Evolutionary conservation across 2,329 filamentous ascomycete species (phyloP), one percentile per base, ranked within the genome.

Genomic region (Monosporascus ibericus): DNA sequence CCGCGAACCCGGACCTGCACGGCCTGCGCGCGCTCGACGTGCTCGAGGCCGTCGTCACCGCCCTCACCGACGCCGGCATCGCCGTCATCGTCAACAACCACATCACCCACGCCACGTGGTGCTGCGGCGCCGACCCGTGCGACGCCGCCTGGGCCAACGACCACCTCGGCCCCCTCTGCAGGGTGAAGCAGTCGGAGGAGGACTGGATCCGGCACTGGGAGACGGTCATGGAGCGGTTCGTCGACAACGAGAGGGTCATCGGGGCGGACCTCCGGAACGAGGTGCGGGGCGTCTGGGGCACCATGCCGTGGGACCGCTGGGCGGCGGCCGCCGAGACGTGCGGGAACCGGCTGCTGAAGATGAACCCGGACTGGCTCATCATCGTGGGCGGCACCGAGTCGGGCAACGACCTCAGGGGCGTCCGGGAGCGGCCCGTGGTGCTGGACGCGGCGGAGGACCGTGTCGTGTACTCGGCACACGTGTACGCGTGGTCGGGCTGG

Each of bases 401-500:
- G 2, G 78, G 80, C 51, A 87, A 87, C 67, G 82, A 87, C 67
- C 72, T 87, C 34, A 74, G 75, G 2, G 82, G 80, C 5, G 84
- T 76, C 3, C 68, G 70, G 3, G 63, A 66, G 17, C 76, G 83
- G 15, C 84, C 84, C 2, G 71, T 88, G n/a, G 66, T 69, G 47
- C 76, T 87, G 46, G 76, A 80, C 52, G 65, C 82, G 6, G 68
- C 27, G 8, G 27, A 75, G 6, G 65, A 80, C 60, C 73, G 76
- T 24, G 73, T 87, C 25, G 84, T 88, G 34, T 88, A 87, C 70
- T 85, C 82, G 54, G 78, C 82, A 2, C 85, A 88, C 65, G 83
- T 87, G 22, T 87, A 88, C 65, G 73, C 75, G 34, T 88, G 85
- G 85, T 86, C 82, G 17, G 85, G 85, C 51, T 88, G 85, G 85